Percentiles rank a stretch among this genome's conserved stretches.
Evolutionary conservation across 106 monocot genomes (phyloP).

Genomic region (Amphibolis antarctica): DNA sequence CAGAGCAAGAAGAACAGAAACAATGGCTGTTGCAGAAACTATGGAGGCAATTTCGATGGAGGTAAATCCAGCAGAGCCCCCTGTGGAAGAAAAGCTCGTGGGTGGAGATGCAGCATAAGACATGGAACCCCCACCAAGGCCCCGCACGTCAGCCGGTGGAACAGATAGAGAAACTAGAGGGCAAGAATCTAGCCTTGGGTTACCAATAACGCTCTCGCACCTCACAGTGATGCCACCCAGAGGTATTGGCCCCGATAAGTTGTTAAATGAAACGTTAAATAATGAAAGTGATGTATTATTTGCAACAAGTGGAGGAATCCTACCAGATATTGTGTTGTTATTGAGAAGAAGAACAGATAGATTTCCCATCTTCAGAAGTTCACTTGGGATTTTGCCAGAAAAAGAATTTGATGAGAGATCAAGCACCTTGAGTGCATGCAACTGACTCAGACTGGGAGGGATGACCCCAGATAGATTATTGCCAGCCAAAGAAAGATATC

Average conservation of each 20-base stretch:
- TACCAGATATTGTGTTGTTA: conserved; percentile 62
- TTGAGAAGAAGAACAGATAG: conserved; percentile 50
- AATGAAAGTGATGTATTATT: conserved; percentile 27
- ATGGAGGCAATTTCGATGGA: conserved; percentile 77
- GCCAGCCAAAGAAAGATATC: conserved; percentile 36
- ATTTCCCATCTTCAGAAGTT: conserved; percentile 36
- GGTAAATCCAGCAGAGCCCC: conserved; percentile 5
- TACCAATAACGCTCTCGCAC: conserved; percentile 50
- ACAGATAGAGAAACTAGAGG: conserved; percentile 19
- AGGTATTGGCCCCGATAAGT: conserved; percentile 55
- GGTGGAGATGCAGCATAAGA: conserved; percentile 19
- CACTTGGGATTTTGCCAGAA: conserved; percentile 53
- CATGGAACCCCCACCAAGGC: conserved; percentile 14
- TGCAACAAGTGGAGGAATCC: conserved; percentile 33
- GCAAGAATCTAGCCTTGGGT: conserved; percentile 40
- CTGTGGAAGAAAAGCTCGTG: neutral
- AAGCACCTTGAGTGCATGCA: conserved; percentile 38
- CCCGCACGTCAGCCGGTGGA: conserved; percentile 25
- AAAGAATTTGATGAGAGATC: conserved; percentile 75
- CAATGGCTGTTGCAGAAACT: conserved; percentile 68
- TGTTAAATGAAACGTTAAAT: conserved; percentile 73
- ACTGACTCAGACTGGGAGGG: conserved; percentile 33
- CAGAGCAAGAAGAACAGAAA: conserved; percentile 60
- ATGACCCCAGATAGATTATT: conserved; percentile 61
- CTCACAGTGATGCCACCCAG: conserved; percentile 19